Evolutionary conservation across 768 basidiomycete species (phyloP), one percentile per base, ranked within the genome.

Genomic region (Tulasnella sp.): DNA sequence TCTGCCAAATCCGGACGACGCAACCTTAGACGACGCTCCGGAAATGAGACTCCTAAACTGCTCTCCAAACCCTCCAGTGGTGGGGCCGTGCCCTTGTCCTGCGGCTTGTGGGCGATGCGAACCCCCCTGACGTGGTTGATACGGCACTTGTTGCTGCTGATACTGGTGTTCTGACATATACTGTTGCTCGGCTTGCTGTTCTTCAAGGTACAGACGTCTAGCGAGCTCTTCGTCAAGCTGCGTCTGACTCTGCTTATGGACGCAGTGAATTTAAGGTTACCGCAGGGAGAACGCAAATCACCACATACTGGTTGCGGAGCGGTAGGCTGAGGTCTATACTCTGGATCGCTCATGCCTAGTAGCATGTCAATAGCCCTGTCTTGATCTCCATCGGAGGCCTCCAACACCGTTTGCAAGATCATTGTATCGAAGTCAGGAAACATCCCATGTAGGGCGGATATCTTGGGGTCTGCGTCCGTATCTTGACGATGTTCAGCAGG

Each of bases 311-410:
- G 43, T 3, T 51, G 45, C n/a, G 23, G 59, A 45, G 49, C 7
- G 2, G 36, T 17, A 7, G 61, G 62, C 12, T 72, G 65, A 3
- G 80, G 67, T 15, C 74, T 74, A 65, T 84, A 89, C 6, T 81
- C 74, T 1, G 87, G 87, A 69, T 92, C 89, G 69, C 76, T 88
- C 88, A 92, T 90, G 8, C 82, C 83, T 6, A 92, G 76, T 7
- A 92, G 73, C 1, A 75, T 70, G 63, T 91, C 87, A 55, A 90
- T 75, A 4, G 88, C 88, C 27, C 74, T 75, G 60, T 86, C 86
- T 61, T 87, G 80, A 62, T 86, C 72, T 9, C 81, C 76, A n/a
- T 72, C 65, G 4, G 83, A 83, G 5, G 82, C 83, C 58, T 87
- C 79, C 45, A 92, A 72, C 0, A 92, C 82, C 27, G 73, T 79